Evolutionary conservation across 352 stramenopile species (phyloP).

Genomic region (Phytophthora ramorum): DNA sequence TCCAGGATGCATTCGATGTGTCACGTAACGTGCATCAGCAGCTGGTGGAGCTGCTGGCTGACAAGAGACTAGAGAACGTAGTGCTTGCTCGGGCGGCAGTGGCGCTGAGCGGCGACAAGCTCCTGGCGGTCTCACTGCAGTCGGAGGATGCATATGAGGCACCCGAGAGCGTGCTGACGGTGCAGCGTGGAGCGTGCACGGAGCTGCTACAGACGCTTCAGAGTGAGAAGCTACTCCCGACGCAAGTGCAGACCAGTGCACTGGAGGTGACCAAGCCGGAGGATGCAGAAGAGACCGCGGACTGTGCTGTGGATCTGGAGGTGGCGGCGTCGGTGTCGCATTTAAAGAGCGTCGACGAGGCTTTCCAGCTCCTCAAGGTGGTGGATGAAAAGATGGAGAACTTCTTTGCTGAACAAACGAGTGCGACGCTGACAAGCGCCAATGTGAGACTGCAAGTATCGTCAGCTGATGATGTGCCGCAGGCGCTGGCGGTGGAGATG

Average conservation of each 20-base stretch:
- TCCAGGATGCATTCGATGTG: conserved; percentile 31
- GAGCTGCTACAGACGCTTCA: conserved; percentile 32
- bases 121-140: conserved; percentile 32
- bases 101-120: conserved; percentile 34
- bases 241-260: conserved; percentile 27
- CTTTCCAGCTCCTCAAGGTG: conserved; percentile 48
- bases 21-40: conserved; percentile 32
- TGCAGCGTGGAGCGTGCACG: conserved; percentile 37
- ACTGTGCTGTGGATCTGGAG: conserved; percentile 38
- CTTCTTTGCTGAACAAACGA: conserved; percentile 41
- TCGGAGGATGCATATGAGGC: background rate
- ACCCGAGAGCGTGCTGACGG: conserved; percentile 33
- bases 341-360: conserved; percentile 18
- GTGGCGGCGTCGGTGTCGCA: conserved; percentile 17
- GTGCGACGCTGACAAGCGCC: conserved; percentile 27
- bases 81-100: conserved; percentile 21
- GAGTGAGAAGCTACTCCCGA: conserved; percentile 27
- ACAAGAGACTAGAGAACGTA: conserved; percentile 33
- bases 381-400: conserved; percentile 51
- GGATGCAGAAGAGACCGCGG: conserved; percentile 12
- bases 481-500: conserved; percentile 16
- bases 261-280: conserved; percentile 34
- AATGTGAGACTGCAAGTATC: conserved; percentile 47
- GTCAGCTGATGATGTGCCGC: background rate
- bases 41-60: conserved; percentile 26